A percentile compares a stretch with the other conserved stretches of the same genome.
phyloP scores from a whole-genome alignment of 2,329 filamentous ascomycete species.

The Purpureocillium takamizusanense region DNA sequence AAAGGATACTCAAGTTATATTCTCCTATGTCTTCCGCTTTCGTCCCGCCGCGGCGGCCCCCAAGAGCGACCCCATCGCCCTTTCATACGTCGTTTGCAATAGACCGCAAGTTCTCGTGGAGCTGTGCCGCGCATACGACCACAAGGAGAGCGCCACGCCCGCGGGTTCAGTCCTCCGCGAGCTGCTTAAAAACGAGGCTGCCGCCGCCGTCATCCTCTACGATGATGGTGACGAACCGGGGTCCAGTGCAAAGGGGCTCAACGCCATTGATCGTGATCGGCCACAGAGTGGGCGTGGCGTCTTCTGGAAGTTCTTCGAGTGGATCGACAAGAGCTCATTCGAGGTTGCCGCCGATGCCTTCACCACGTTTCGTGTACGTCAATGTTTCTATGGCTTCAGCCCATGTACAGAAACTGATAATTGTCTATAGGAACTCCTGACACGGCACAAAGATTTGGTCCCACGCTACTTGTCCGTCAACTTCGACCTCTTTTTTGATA shows the following conservation, averaged over 20 bases:
- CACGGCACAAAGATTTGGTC: constrained; percentile 86
- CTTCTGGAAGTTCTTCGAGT: constrained; percentile 95
- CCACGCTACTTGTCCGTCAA: constrained; percentile 81
- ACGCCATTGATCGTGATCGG: constrained; percentile 65
- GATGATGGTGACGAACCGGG: constrained; percentile 69
- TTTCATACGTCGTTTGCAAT: constrained; percentile 81
- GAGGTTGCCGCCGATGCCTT: constrained; percentile 97
- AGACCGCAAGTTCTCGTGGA: constrained; percentile 81
- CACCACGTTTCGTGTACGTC: constrained; percentile 80
- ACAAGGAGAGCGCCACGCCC: constrained; percentile 83
- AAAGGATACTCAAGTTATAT: constrained; percentile 92
- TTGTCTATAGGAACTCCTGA: constrained; percentile 67
- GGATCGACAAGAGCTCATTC: constrained; percentile 94
- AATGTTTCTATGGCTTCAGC: not conserved
- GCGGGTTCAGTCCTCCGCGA: constrained; percentile 86
- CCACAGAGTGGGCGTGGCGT: constrained; percentile 73
- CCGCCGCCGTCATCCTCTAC: constrained; percentile 85
- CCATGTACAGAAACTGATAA: not conserved
- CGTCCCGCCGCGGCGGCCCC: constrained; percentile 59
- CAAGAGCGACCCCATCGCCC: constrained; percentile 68
- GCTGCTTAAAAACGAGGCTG: constrained; percentile 80
- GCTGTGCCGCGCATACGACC: constrained; percentile 80
- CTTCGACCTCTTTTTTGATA: constrained; percentile 86
- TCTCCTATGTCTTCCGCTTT: constrained; percentile 91
- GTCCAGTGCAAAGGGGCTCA: constrained; percentile 66